Base-by-base conservation (phyloP, 2,329 filamentous ascomycete genomes). In the Aspergillus ochraceoroseus region DNA sequence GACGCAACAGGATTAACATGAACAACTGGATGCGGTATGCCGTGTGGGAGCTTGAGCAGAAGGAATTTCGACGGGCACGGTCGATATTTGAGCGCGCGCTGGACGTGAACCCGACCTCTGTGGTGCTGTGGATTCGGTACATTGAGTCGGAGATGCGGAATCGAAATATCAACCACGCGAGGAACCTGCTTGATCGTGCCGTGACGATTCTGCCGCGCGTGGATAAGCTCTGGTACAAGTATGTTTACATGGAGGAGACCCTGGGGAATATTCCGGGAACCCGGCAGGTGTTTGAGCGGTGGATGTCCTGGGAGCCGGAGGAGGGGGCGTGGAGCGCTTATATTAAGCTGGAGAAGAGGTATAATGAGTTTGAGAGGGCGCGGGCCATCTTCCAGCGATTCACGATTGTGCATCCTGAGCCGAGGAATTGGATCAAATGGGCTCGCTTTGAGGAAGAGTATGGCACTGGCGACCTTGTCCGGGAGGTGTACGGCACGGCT, bases 1-100 rank as follows among this genome's bases (percentile, higher is more conserved):
- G 88, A 50, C 85, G 92, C 50, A 96, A 96, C 62, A 74, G 90
- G 59, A 77, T 95, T 62, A 95, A 94, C 61, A 88, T 96, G 76
- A 94, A 94, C 73, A 96, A 96, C 68, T 98, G 92, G 92, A 87
- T 92, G 76, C 85, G 89, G 59, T 98, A 98, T 74, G 90, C 92
- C 41, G 80, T 86, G 55, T 98, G 89, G 87, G 92, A 98, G 71
- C 76, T 96, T 46, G 90, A 98, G 64, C 92, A 98, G 70, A 96
- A 96, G 67, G 92, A 98, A 70, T 95, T 87, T 66, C 82, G 84
- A 39, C 84, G 92, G 40, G 92, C 92, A 19, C 77, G 92, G 28
- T 94, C 85, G 35, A 82, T 98, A 58, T 98, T 96, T 57, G 92
- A 98, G 71, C 80, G 92, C 54, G 90, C 90, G 34, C 75, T 98